These are phyloP conservation scores for Diaporthe capsici DNA, from an alignment of 2,329 filamentous ascomycete species.

Conservation along the genomic window DNA sequence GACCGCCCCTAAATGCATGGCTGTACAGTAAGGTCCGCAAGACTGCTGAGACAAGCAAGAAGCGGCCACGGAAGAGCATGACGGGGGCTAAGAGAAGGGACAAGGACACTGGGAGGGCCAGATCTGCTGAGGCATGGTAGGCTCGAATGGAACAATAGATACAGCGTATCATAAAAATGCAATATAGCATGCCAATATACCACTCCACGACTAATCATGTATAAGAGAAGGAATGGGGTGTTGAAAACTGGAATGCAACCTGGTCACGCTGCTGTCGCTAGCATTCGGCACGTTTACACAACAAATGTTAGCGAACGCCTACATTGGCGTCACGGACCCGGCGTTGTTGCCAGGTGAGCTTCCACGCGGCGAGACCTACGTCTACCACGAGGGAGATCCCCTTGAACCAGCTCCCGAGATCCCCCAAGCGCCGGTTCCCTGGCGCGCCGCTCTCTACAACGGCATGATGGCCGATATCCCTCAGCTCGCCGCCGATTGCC, in stretches of 20 bases:
- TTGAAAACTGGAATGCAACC: neutral
- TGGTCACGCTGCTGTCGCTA: no score
- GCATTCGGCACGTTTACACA: no score
- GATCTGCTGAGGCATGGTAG: constrained; percentile 11
- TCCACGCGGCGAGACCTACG: no score
- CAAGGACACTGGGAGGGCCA: constrained; percentile 37
- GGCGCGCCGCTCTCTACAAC: no score
- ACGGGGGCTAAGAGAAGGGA: constrained; percentile 52
- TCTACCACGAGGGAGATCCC: no score
- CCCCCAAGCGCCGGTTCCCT: no score
- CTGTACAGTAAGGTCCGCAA: constrained; percentile 70
- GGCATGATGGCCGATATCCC: no score
- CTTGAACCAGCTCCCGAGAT: no score
- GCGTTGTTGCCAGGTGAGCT: no score
- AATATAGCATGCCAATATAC: neutral
- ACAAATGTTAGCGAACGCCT: no score
- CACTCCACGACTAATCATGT: neutral
- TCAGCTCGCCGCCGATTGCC: no score
- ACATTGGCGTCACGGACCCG: no score
- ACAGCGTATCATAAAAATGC: neutral
- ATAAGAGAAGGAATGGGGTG: neutral
- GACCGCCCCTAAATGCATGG: constrained; percentile 81
- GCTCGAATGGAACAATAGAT: neutral
- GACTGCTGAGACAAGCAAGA: constrained; percentile 57
- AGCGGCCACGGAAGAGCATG: constrained; percentile 79